Evolutionary conservation across 148 eudicot genomes (phyloP), one percentile per base, ranked within the genome.

Genomic region (Rhododendron williamsianum): DNA sequence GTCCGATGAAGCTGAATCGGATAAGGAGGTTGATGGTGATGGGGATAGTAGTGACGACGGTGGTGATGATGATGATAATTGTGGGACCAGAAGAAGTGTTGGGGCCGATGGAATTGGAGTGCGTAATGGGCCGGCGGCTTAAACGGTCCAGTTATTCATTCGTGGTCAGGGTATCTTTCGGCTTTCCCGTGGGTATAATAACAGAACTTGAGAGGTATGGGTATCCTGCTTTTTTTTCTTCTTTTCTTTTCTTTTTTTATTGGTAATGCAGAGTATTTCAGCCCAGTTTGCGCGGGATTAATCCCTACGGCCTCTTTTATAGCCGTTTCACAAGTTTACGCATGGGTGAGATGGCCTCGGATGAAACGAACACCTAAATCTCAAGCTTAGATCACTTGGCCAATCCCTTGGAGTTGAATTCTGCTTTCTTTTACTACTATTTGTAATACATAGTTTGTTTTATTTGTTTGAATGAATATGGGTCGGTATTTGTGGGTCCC

Each of bases 1-100:
- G 73, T 88, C 93, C 0, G 95, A 91, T 15, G 94, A 93, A 0
- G 93, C 72, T 0, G 87, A 36, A 0, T 80, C n/a, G 9, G 87
- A 74, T 8, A 87, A 82, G 4, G 88, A 13, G 1, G 83, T 84
- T 0, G 82, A 79, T 0, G 45, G 1, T 5, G 86, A 74, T 6
- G 35, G 2, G 4, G 19, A 4, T 1, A 45, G 23, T 6, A 86
- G 35, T 15, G 81, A 19, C 11, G 86, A 54, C 48, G 19, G 5
- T 2, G 81, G 46, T 48, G 19, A 1, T 4, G 81, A 45, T 18
- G 58, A 10, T 15, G 60, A 4, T 71, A 27, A 25, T 63, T n/a
- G 71, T 72, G 87, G 81, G 73, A 18, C 78, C 11, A 38, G 38
- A 35, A 46, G 33, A 8, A 16, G 11, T 21, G 80, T 13, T 83